Evolutionary conservation across 345 rosid species (phyloP), one percentile per base, ranked within the genome.

Genomic region (Reutealis trisperma): DNA sequence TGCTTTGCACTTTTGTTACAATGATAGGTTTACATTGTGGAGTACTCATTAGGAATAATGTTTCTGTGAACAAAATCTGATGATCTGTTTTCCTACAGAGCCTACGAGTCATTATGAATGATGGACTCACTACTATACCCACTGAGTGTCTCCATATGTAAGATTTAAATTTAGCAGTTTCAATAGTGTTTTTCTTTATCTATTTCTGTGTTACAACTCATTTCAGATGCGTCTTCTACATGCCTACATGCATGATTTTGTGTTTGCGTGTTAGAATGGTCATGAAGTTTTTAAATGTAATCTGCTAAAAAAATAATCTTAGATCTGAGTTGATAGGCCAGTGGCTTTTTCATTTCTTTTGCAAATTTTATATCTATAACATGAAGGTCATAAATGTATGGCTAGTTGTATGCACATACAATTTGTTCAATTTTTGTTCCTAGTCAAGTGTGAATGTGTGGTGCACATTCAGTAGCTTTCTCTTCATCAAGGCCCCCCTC

Each of bases 51-150:
- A 15, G 5, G 57, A 52, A 52, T 15, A 61, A 49, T 72, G 47
- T 37, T 71, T 15, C 72, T 37, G 34, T 51, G 67, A 68, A 81
- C 67, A 71, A 64, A 71, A 54, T 67, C 67, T 85, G 77, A 86
- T 79, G 78, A 63, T 66, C 44, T 70, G 64, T 63, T 87, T 78
- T 75, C 71, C 71, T 82, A 82, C 82, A 95, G 98, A 87, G 92
- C 81, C 90, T 96, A 60, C 97, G 96, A 60, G 93, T 89, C 55
- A 87, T 96, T 81, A 89, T 96, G 98, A 93, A 89, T 73, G 98
- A 93, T 80, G 97, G 96, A 22, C 92, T 96, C 82, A 83, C 99
- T 45, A 76, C 94, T 67, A 85, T 96, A 78, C 99, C 99, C 30
- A 82, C 88, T 52, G 93, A 88, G 79, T 96, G 88, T 83, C 87